Evolutionary conservation across 331 rosid genomes (phyloP).

Genomic region (Erythrophleum ivorense): DNA sequence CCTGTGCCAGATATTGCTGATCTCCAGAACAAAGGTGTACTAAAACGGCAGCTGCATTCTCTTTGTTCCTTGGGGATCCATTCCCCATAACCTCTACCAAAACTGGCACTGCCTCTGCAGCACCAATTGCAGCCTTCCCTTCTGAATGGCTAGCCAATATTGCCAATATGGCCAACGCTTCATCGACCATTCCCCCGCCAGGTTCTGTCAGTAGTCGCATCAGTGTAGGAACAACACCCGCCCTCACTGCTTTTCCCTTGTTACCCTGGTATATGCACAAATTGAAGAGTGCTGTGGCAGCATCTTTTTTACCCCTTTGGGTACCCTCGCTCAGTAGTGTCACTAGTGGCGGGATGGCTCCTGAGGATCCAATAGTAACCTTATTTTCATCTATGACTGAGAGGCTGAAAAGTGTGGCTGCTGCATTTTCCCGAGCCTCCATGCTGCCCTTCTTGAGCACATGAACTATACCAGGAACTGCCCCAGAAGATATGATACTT

Average conservation of each 20-base stretch:
- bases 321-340: constrained; percentile 85
- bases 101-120: constrained; percentile 78
- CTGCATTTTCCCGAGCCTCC: constrained; percentile 99
- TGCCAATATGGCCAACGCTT: constrained; percentile 93
- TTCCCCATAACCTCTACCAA: constrained; percentile 75
- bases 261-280: constrained; percentile 93
- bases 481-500: constrained; percentile 74
- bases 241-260: constrained; percentile 94
- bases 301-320: constrained; percentile 97
- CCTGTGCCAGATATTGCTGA: constrained; percentile 73
- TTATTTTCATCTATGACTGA: constrained; percentile 92
- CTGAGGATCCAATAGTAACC: constrained; percentile 82
- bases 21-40: constrained; percentile 87
- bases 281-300: constrained; percentile 97
- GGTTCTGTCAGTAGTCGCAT: constrained; percentile 86
- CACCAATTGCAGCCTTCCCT: constrained; percentile 82
- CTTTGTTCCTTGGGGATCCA: constrained; percentile 92
- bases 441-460: constrained; percentile 92
- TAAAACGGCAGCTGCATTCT: constrained; percentile 93
- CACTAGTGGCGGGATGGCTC: constrained; percentile 94
- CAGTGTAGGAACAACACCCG: constrained; percentile 84
- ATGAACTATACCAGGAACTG: constrained; percentile 89
- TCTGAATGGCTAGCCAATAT: constrained; percentile 88
- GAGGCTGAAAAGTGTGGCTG: constrained; percentile 96
- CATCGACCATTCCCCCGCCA: constrained; percentile 92